Base-by-base conservation (phyloP, 495 filamentous ascomycete species). In the Penicillium roqueforti region DNA sequence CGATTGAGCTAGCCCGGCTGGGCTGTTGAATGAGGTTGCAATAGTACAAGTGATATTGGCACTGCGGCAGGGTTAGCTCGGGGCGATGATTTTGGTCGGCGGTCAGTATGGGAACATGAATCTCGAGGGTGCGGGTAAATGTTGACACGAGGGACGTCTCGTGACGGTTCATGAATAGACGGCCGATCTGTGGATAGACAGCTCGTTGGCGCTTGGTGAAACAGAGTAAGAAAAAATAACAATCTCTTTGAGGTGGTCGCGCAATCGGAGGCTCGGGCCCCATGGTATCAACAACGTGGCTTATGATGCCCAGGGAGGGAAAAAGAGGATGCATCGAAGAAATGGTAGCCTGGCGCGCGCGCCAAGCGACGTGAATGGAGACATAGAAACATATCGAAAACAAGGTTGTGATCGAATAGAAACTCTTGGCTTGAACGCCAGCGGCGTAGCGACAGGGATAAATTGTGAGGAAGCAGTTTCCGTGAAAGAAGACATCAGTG, bases 1-100 rank as follows among this genome's bases (percentile, higher is more conserved):
- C 75, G 72, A 78, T 77, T 77, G 78, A 81, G 70, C 71, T 83
- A 83, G 75, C 76, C 75, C 58, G 68, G 72, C 68, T 59, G 58
- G 61, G 47, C 73, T 60, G 57, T 62, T 64, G 52, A 13, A 52
- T 48, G 40, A 47, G 28, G 8, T 19, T 32, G 10, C 16, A 14
- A 6, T 9, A 29, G 19, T 29, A n/a, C 0, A 47, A 19, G 3
- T 22, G 2, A 55, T 14, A 55, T 47, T 28, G 13, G 43, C 10
- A 25, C 11, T 6, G n/a, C 6, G 1, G 20, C 11, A 45, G 23
- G 42, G 13, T 29, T 13, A 14, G 42, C 4, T 19, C 4, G 18
- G 18, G 23, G 41, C 6, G 13, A 9, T 39, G 8, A n/a, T 18
- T 39, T 39, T 18, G 31, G 31, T 18, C 4, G 41, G 19, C 14